Evolutionary conservation across 1,284 basidiomycete genomes (phyloP), one percentile per base, ranked within the genome.

Genomic region (Vanrija humicola): DNA sequence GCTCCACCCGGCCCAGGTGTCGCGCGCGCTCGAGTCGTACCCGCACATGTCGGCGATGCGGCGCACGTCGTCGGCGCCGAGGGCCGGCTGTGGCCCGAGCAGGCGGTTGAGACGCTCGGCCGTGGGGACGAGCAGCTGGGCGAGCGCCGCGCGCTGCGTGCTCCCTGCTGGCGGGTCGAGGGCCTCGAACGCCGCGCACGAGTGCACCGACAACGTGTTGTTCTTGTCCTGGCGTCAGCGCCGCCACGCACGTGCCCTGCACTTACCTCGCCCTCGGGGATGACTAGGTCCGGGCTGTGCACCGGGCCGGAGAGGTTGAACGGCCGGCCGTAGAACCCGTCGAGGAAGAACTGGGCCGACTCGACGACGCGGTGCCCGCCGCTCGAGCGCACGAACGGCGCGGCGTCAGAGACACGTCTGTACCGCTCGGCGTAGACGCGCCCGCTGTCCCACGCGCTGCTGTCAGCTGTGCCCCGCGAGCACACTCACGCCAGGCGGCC

Each of bases 41-140:
- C 88, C 81, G 70, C 91, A 93, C 46, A 93, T 78, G 3, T 83
- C 80, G 65, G 89, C 84, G 38, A 93, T 73, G 59, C 79, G 82
- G 47, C 82, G 77, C 0, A 84, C 77, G 64, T 94, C 87, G 2
- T 66, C 59, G 38, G 79, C 68, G 0, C 78, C 79, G 21, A 93
- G 74, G 38, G 83, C 80, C 2, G 87, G 83, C 9, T 83, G 83
- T 0, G 85, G 83, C 10, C 51, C 64, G 10, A 68, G 61, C 75
- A 65, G 18, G 3, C 70, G 52, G 66, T 90, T 89, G 40, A 42
- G 40, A 9, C 59, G 50, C 9, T 15, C 23, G 5, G 52, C 55
- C 2, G 58, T 55, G 1, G 45, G 43, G 5, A 12, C 6, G 18
- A 56, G 55, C 4, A 47, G 43, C 12, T 38, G 21, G 3, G 43